Evolutionary conservation across 306 rosid genomes (phyloP).

Genomic region (Glycine tomentella): DNA sequence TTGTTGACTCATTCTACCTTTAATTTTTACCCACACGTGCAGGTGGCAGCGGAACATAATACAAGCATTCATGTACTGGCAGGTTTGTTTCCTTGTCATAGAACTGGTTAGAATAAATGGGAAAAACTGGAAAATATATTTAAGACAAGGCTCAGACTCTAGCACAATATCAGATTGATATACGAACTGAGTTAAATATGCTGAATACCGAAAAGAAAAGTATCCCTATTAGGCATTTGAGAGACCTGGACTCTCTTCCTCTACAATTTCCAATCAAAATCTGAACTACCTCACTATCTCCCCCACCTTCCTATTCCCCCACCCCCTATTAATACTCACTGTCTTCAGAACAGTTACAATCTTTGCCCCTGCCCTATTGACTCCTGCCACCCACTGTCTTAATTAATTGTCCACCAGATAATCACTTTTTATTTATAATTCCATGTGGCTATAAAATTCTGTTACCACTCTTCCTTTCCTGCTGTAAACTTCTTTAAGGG

Average conservation of each 20-base stretch:
- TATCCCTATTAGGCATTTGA: neutral
- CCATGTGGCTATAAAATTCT: neutral
- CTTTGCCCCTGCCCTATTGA: no score
- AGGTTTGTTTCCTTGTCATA: slow-evolving; percentile 61
- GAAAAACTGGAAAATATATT: neutral
- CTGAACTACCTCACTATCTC: neutral
- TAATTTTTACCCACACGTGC: slow-evolving; percentile 40
- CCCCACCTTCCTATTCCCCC: neutral
- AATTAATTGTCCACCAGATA: neutral
- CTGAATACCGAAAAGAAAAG: neutral
- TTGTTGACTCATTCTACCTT: slow-evolving; percentile 27
- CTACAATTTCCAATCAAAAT: neutral
- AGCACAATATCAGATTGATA: no score
- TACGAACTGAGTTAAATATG: no score
- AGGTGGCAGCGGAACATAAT: slow-evolving; percentile 94
- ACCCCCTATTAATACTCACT: neutral
- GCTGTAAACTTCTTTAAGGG: neutral
- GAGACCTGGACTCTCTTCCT: neutral
- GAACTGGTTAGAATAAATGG: neutral
- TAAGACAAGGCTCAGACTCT: neutral
- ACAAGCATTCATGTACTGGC: slow-evolving; percentile 95
- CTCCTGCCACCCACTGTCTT: no score
- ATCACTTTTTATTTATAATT: neutral
- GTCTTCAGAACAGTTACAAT: neutral
- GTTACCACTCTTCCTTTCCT: neutral